Base-by-base conservation (phyloP, 768 basidiomycete species). In the Rhodocollybia butyracea region DNA sequence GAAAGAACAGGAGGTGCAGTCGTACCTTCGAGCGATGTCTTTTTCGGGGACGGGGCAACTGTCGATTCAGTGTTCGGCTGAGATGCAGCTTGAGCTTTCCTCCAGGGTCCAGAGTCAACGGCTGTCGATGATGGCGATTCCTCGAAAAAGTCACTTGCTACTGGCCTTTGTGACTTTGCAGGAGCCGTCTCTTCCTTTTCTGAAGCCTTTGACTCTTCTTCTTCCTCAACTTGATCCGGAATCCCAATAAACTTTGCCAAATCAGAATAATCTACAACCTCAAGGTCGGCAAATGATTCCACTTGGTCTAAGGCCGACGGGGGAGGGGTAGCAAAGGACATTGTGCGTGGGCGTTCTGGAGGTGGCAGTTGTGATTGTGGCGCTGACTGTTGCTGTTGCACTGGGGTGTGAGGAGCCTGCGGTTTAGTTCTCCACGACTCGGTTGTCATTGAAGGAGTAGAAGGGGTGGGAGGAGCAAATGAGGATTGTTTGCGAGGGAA, bases 231-330 rank as follows among this genome's bases (percentile, higher is more conserved):
- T 15, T 11, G 21, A 15, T 39, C 48, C 15, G 48, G 46, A 45
- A 71, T 71, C 27, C 80, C 84, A 11, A 88, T 75, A 57, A 92
- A 81, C 70, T 82, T 86, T 40, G 76, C 87, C 66, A 91, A 75
- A 45, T 93, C 89, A 2, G 80, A 80, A 60, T 91, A 93, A 63
- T 92, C 89, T 6, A 93, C 81, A n/a, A 88, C 80, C 62, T 91
- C 89, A 3, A 91, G 76, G 53, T 84, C 79, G 61, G 71, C 70
- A n/a, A 87, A 69, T 19, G 76, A 66, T 55, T 74, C 75, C 29
- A 76, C 71, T 43, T 74, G 75, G 27, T 77, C 75, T 12, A 74
- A 57, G 22, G 73, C 70, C 13, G 73, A 70, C 21, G 68, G 72
- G 36, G 72, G 65, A 5, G 74, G 64, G 32, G 71, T 56, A 12